Conservation (phyloP, 2,329 filamentous ascomycete genomes). For the Didymella pinodella region DNA sequence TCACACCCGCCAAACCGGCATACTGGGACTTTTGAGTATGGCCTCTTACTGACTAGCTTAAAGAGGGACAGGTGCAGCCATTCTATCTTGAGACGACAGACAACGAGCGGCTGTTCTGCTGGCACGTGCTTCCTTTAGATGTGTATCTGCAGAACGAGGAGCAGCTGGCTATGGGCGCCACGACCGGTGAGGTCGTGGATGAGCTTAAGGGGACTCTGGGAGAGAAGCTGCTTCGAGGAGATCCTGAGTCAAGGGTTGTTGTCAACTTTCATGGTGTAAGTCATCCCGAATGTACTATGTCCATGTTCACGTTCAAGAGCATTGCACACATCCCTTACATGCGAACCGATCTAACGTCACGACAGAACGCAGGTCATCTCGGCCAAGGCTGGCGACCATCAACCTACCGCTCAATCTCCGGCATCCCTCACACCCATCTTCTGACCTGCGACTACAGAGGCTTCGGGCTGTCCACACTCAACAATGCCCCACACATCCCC, state of each 20-base stretch:
- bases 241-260: conserved; percentile 62
- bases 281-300: conserved; percentile 1
- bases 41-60: conserved; percentile 3
- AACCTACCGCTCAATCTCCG: conserved; percentile 78
- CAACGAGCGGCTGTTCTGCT: conserved; percentile 80
- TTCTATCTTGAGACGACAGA: conserved; percentile 81
- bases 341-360: conserved; percentile 9
- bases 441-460: conserved; percentile 92
- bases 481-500: conserved; percentile 58
- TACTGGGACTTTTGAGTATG: background rate
- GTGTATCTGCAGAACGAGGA: conserved; percentile 77
- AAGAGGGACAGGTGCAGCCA: conserved; percentile 83
- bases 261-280: conserved; percentile 71
- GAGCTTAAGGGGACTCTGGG: conserved; percentile 59
- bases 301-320: background rate
- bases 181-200: conserved; percentile 51
- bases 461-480: conserved; percentile 82
- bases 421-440: conserved; percentile 74
- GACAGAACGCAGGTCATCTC: conserved; percentile 83
- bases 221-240: conserved; percentile 59
- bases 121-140: conserved; percentile 86
- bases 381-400: conserved; percentile 79
- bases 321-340: too few species aligned
- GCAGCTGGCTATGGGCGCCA: conserved; percentile 54
- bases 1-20: background rate